Percentiles rank a stretch among this genome's conserved stretches.
These are phyloP conservation scores for Colletotrichum gigasporum DNA, from an alignment of 2,329 filamentous ascomycete genomes.

Conservation along the genomic window DNA sequence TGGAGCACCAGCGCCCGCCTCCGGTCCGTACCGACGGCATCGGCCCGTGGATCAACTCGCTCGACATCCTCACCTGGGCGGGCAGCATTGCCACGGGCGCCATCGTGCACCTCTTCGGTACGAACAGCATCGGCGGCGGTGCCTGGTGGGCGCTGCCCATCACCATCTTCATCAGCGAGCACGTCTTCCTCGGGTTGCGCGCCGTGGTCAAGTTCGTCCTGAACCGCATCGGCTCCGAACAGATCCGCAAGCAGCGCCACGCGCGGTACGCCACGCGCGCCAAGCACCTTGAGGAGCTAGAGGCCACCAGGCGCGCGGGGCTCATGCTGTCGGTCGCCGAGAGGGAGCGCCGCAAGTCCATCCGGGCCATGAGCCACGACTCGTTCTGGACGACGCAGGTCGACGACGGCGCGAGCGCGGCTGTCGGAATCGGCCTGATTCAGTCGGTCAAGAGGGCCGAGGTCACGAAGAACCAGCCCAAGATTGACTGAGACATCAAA, in stretches of 20 bases:
- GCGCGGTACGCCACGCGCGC: conserved; percentile 49
- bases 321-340: conserved; percentile 45
- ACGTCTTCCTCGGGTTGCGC: conserved; percentile 73
- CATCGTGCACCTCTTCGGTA: conserved; percentile 77
- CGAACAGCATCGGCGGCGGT: conserved; percentile 62
- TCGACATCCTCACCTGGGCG: conserved; percentile 76
- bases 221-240: conserved; percentile 48
- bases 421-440: conserved; percentile 46
- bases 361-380: conserved; percentile 43
- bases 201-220: conserved; percentile 47
- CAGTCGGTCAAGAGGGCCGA: conserved; percentile 36
- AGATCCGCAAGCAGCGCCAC: conserved; percentile 50
- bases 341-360: conserved; percentile 48
- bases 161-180: conserved; percentile 78
- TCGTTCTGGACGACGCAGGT: conserved; percentile 54
- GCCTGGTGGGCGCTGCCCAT: conserved; percentile 74
- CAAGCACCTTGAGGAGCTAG: conserved; percentile 50
- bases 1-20: conserved; percentile 76
- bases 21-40: conserved; percentile 78
- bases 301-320: conserved; percentile 46
- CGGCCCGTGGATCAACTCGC: conserved; percentile 75
- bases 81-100: conserved; percentile 78
- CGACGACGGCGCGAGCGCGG: conserved; percentile 47
- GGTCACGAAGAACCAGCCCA: conserved; percentile 14
- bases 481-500: conserved; percentile 3